Evolutionary conservation across 139 green algal species (phyloP), one percentile per base, ranked within the genome.

Genomic region (Chlamydomonas sphaeroides): DNA sequence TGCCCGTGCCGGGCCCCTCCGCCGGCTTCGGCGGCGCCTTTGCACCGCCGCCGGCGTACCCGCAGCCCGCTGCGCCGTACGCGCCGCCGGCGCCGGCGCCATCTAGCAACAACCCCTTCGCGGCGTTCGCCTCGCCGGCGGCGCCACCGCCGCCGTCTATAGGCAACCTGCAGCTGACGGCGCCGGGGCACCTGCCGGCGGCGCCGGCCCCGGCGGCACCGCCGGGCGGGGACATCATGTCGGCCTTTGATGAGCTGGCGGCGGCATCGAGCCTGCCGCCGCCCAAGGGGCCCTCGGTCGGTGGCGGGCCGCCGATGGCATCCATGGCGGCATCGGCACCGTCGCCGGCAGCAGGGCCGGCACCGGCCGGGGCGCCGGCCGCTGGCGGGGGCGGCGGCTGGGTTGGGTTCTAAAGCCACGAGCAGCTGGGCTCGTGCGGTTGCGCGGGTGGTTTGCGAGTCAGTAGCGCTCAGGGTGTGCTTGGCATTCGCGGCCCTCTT

Each of bases 41-140:
- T 11, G 30, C 42, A 45, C 28, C 36, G 53, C 23, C 36, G 4
- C 17, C 53, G 38, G 15, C 25, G 62, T 26, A 20, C 25, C n/a
- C 8, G 36, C 65, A 35, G 65, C 32, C 30, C n/a, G 7, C 30
- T 21, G 11, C 30, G 61, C 30, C 61, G n/a, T 36, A 36, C 2
- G 33, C 70, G 17, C 20, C 53, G 20, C 35, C 70, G 53, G 3
- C 33, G 33, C 51, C 70, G 20, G 20, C 53, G 70, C 32, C 45
- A 14, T 53, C 45, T 5, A 32, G 48, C 15, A 82, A 62, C 61
- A 82, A 82, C 75, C 75, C 75, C 23, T 82, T 82, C 45, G 61
- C 61, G 36, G 18, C 28, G 26, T 32, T 69, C 26, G 18, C 32
- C 62, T 39, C 62, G 32, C 32, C 45, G 69, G 3, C 48, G 49